Evolutionary conservation across 495 filamentous ascomycete species (phyloP).

Genomic region (Neurospora sp.): DNA sequence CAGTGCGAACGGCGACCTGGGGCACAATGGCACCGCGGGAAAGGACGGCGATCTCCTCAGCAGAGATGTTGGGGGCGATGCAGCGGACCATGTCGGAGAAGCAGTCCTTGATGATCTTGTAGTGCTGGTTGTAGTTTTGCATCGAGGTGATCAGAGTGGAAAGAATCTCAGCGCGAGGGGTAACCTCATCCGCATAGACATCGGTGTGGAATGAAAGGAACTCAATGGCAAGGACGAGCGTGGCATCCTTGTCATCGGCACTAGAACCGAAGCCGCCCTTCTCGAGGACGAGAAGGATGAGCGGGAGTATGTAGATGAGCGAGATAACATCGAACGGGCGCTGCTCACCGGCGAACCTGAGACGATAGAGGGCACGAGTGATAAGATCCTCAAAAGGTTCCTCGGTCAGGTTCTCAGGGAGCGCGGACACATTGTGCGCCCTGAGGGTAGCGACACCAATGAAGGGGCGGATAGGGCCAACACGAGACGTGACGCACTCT

Average conservation of each 20-base stretch:
- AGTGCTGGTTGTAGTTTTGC: conserved; percentile 85
- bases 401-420: conserved; percentile 59
- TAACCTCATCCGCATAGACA: conserved; percentile 53
- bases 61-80: conserved; percentile 62
- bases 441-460: conserved; percentile 81
- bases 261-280: conserved; percentile 66
- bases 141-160: conserved; percentile 63
- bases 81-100: conserved; percentile 73
- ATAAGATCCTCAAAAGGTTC: conserved; percentile 80
- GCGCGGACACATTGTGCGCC: conserved; percentile 57
- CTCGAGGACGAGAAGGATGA: conserved; percentile 64
- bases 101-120: conserved; percentile 88
- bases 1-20: conserved; percentile 69
- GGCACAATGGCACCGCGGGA: conserved; percentile 66
- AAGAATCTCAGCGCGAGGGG: conserved; percentile 69
- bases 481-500: conserved; percentile 59
- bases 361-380: conserved; percentile 79
- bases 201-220: conserved; percentile 81
- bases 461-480: conserved; percentile 68
- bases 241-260: conserved; percentile 72
- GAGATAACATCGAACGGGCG: conserved; percentile 80
- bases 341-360: conserved; percentile 86
- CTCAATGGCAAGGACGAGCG: conserved; percentile 83
- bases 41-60: conserved; percentile 59
- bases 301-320: conserved; percentile 74